Evolutionary conservation across 257 asterid genomes (phyloP).

Genomic region (Galeopsis tetrahit): DNA sequence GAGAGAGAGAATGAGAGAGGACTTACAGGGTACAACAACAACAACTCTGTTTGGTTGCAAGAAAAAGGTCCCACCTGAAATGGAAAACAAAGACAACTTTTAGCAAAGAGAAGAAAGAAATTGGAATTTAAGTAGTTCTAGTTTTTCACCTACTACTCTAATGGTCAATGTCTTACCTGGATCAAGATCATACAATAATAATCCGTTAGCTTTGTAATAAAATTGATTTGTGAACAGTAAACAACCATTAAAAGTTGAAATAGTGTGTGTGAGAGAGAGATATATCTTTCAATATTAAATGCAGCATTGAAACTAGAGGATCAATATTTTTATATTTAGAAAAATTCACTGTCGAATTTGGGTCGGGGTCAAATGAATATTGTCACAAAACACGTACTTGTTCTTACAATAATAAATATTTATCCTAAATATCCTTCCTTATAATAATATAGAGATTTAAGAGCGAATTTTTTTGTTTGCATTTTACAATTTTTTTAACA

Average conservation of each 20-base stretch:
- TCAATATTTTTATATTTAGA: too few relatives aligned
- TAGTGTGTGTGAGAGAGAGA: not conserved
- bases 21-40: not conserved
- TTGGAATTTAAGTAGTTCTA: not conserved
- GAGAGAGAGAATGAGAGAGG: not conserved
- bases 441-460: too few relatives aligned
- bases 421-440: too few relatives aligned
- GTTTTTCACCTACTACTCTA: constrained; percentile 19
- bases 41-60: constrained; percentile 16
- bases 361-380: too few relatives aligned
- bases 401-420: too few relatives aligned
- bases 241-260: not conserved
- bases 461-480: too few relatives aligned
- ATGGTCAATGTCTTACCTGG: not conserved
- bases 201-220: not conserved
- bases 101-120: not conserved
- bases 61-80: constrained; percentile 26
- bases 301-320: not conserved
- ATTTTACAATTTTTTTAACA: too few relatives aligned
- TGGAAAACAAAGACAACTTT: constrained; percentile 15
- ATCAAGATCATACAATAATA: not conserved
- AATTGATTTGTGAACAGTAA: not conserved
- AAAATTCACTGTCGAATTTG: too few relatives aligned
- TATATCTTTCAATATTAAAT: not conserved
- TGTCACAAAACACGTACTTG: too few relatives aligned